Conservation (phyloP, 2,329 filamentous ascomycete species). For the Penicillium nordicum region DNA sequence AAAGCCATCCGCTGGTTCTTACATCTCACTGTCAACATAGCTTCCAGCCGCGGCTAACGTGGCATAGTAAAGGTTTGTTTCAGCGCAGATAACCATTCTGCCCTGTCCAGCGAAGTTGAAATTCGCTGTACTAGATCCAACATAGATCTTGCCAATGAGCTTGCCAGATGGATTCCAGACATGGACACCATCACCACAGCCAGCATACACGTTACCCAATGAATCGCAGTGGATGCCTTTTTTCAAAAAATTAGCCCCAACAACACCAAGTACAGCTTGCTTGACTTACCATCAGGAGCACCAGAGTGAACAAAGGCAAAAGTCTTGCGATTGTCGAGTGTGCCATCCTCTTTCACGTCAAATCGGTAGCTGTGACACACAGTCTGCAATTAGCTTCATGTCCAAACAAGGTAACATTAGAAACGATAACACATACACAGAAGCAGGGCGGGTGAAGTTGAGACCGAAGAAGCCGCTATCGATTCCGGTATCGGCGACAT, state of each 20-base stretch:
- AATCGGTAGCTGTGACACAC: constrained; percentile 8
- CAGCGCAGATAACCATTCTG: constrained; percentile 19
- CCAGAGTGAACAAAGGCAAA: constrained; percentile 12
- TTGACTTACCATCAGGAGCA: constrained; percentile 13
- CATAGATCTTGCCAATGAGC: constrained; percentile 55
- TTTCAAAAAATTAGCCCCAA: background rate
- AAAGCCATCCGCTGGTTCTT: background rate
- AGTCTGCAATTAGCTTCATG: background rate
- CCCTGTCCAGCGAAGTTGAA: constrained; percentile 47
- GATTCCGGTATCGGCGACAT: constrained; percentile 20
- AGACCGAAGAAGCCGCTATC: constrained; percentile 14
- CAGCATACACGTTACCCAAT: constrained; percentile 55
- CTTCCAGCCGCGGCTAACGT: constrained; percentile 17
- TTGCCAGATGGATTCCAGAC: constrained; percentile 51
- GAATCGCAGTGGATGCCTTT: constrained; percentile 48
- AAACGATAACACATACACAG: constrained; percentile 8
- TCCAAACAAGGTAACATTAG: background rate
- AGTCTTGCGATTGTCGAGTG: constrained; percentile 19
- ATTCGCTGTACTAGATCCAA: constrained; percentile 39
- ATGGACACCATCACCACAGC: constrained; percentile 53
- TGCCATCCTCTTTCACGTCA: constrained; percentile 13
- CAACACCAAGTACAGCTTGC: background rate
- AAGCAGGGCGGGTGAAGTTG: constrained; percentile 15
- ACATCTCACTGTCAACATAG: constrained; percentile 18
- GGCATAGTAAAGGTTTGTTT: constrained; percentile 19